phyloP scores from a whole-genome alignment of 2,329 filamentous ascomycete species.

The Verticillium nubilum region DNA sequence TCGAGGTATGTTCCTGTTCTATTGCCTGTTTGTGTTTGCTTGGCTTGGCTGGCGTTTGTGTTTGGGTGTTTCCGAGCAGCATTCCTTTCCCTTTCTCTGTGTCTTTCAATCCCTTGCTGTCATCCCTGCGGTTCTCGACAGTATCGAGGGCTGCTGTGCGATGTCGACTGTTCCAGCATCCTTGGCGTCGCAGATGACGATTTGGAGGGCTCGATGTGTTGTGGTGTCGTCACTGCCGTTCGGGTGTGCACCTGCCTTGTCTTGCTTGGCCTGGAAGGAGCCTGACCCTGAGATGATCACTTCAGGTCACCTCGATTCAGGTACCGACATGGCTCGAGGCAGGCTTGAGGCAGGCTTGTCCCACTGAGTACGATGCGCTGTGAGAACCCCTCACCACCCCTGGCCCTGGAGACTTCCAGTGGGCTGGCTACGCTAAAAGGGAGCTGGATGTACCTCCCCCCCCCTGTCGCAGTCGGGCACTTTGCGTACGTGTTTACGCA shows the following conservation, averaged over 20 bases:
- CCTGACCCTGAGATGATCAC: background rate
- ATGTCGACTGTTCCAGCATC: no score
- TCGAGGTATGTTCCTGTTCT: conserved; percentile 40
- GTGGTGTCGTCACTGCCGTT: no score
- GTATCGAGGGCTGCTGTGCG: no score
- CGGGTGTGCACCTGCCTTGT: background rate
- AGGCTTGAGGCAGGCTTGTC: no score
- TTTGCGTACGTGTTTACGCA: background rate
- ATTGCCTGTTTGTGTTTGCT: background rate
- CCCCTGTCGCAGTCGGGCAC: background rate
- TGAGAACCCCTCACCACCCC: background rate
- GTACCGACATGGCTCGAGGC: no score
- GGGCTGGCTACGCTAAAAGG: background rate
- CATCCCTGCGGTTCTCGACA: background rate
- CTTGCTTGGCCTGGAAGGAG: background rate
- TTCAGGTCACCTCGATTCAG: background rate
- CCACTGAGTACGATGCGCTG: no score
- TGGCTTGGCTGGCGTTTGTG: background rate
- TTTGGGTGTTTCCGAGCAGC: conserved; percentile 1
- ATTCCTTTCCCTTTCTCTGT: conserved; percentile 7
- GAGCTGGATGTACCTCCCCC: background rate
- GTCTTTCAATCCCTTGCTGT: background rate
- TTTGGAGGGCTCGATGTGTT: no score
- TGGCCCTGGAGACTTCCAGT: background rate
- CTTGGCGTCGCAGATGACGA: no score